Conservation (phyloP, 2,329 filamentous ascomycete species). For the Cercospora berteroae region DNA sequence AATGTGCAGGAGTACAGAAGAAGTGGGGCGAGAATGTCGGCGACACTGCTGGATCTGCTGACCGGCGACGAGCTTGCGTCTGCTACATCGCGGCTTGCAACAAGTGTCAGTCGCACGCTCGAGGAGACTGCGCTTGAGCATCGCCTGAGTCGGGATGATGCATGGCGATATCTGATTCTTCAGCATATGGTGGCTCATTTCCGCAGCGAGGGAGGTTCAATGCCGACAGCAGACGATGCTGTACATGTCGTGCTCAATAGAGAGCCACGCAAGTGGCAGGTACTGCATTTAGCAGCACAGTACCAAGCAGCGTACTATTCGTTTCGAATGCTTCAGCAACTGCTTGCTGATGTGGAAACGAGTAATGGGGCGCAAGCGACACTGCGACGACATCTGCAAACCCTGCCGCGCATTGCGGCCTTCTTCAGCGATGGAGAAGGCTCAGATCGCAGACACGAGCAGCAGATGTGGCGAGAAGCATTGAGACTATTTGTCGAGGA, state of each 20-base stretch:
- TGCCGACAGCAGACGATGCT: constrained; percentile 27
- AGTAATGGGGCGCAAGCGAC: constrained; percentile 47
- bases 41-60: constrained; percentile 17
- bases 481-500: background rate
- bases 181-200: constrained; percentile 22
- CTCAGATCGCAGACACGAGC: constrained; percentile 8
- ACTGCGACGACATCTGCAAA: constrained; percentile 12
- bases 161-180: constrained; percentile 27
- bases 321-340: constrained; percentile 43
- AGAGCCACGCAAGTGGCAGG: constrained; percentile 39
- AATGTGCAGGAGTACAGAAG: constrained; percentile 41
- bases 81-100: background rate
- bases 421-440: constrained; percentile 20
- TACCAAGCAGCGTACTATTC: constrained; percentile 47
- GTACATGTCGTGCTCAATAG: constrained; percentile 32
- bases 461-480: constrained; percentile 17
- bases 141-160: constrained; percentile 1
- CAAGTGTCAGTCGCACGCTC: background rate
- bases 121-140: constrained; percentile 10
- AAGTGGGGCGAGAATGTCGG: constrained; percentile 34
- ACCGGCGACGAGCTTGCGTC: background rate
- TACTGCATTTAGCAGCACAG: constrained; percentile 42
- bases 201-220: constrained; percentile 8
- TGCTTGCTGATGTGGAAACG: constrained; percentile 29
- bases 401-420: constrained; percentile 24